Evolutionary conservation across 1,284 basidiomycete genomes (phyloP), one percentile per base, ranked within the genome.

Genomic region (Pseudozyma sp.): DNA sequence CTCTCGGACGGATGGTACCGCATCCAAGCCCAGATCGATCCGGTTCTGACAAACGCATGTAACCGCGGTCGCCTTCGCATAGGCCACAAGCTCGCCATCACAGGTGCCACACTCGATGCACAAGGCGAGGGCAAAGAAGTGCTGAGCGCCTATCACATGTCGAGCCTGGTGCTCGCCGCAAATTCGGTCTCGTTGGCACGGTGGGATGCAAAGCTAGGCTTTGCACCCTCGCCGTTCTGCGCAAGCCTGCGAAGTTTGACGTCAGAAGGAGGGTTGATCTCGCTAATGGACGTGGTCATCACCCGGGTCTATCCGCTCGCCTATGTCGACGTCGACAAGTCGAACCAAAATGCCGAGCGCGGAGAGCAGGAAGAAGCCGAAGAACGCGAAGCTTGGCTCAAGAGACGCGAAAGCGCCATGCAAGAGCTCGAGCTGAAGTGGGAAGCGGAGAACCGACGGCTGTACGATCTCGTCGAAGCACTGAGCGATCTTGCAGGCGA

Each of bases 1-100:
- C 86, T 99, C 13, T 94, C 94, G 0, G 97, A 99, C 81, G 96
- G 96, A 9, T 99, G 96, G 97, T 99, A 99, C 80, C 87, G 90
- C 35, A 88, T 99, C 13, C 89, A 90, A 11, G 92, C 93, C 0
- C 87, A 87, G 42, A 69, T 94, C 6, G 95, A 98, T 83, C 86
- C 87, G 13, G 88, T 91, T 2, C 86, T 99, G 9, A 87, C 87
- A 1, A 87, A 90, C 29, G 96, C 94, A 0, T 86, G 92, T 6
- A 85, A 86, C 40, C 88, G 88, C 19, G 90, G 91, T 0, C 87
- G 88, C 46, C 88, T 99, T 48, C 86, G 87, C 30, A 86, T 92
- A 1, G 96, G 96, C 0, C 87, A 90, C 67, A 99, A 99, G 86
- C 87, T 99, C 17, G 90, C 89, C 4, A 86, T 95, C 44, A 87